Evolutionary conservation across 164 flowering plant genomes (phyloP), one percentile per base, ranked within the genome.

Genomic region (Kalanchoe fedtschenkoi): DNA sequence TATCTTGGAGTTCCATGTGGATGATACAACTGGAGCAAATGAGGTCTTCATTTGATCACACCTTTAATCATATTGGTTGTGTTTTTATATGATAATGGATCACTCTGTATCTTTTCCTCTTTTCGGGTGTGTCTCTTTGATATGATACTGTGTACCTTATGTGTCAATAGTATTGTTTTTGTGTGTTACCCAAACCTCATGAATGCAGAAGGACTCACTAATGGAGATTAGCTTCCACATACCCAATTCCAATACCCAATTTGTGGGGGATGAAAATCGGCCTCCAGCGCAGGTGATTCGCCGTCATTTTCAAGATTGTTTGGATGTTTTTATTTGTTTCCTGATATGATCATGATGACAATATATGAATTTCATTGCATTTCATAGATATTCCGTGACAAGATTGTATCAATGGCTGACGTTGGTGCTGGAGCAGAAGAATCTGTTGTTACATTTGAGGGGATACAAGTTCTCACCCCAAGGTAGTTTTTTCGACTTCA

Each of bases 21-120:
- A 95, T 80, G 99, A 95, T 65, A 89, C 99, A 34, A 79, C 91
- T 60, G 91, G 97, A 39, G 97, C 97, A 38, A 95, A 87, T 78
- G 99, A 95, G 97, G 99, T 79, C 14, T 3, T 63, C 61, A 64
- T 19, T 16, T 37, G 11, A 16, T 8, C 19, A 34, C 53, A 7
- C 11, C n/a, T 28, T 39, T 9, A n/a, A n/a, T 34, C 28, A n/a
- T 58, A 17, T 58, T 19, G 61, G 8, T n/a, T n/a, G n/a, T 58
- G 16, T 6, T 14, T 58, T 30, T 34, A 21, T 33, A 33, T n/a
- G n/a, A n/a, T 30, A 24, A 19, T 58, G 19, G 4, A 58, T n/a
- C n/a, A n/a, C n/a, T n/a, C n/a, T n/a, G n/a, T n/a, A n/a, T n/a
- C n/a, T n/a, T n/a, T n/a, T n/a, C 2, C 24, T 1, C 16, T 34